Base-by-base conservation (phyloP, 129 eudicot species). In the Flaveria sonorensis region DNA sequence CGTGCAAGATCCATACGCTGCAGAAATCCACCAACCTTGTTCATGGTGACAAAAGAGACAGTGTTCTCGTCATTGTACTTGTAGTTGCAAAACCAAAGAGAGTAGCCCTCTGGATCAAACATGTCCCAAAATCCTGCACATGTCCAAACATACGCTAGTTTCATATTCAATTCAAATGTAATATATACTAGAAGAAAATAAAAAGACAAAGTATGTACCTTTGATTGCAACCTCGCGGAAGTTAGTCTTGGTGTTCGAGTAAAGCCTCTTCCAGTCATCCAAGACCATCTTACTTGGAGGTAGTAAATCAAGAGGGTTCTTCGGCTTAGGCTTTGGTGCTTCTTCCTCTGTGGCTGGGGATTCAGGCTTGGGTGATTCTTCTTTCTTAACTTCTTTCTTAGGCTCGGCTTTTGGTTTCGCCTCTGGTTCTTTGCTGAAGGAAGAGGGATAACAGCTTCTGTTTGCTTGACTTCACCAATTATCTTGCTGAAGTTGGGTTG, bases 191-290 rank as follows among this genome's bases (percentile, higher is more conserved):
- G 10, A 40, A 24, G 1, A 42, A 2, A 20, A 15, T 0, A 18
- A 52, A 16, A 26, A n/a, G 11, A 2, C 13, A 16, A 55, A 9
- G 23, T 62, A 32, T 12, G 32, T 81, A 95, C 99, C 99, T 86
- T 95, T 95, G 24, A 95, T 84, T 20, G 99, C 99, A 57, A 95
- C 97, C 83, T 95, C 99, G 50, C 99, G 96, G 84, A 91, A 95
- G 79, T 95, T 92, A 55, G 87, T 84, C 79, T 92, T 95, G 68
- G 99, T 95, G 85, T 92, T 94, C 3, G 99, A 94, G 87, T 94
- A 94, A 10, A 94, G 92, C 81, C 99, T 94, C 84, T 94, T 94
- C 99, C 99, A 91, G 3, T 94, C 99, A 85, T 94, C 99, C 60
- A 94, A 77, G 46, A 94, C 75, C 99, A 94, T 94, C 82, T 72